Base-by-base conservation (phyloP, 768 basidiomycete genomes). In the Stropharia rugosoannulata region DNA sequence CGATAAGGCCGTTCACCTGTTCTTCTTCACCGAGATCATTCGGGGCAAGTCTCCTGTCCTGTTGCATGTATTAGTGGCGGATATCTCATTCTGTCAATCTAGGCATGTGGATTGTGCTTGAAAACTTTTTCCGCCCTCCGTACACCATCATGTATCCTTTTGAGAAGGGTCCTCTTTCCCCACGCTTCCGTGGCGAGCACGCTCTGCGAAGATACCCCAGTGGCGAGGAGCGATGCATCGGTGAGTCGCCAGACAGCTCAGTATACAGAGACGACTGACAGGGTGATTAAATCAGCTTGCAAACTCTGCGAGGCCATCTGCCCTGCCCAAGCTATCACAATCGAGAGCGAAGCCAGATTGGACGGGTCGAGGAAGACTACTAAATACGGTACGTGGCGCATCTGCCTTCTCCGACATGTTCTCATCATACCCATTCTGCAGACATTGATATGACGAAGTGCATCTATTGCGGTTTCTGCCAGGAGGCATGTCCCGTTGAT, bases 391-490 rank as follows among this genome's bases (percentile, higher is more conserved):
- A 52, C 51, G 82, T 68, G 44, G 54, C 59, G 50, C 40, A 42
- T 46, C 38, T 47, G 45, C 55, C 51, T 41, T 47, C 54, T 51
- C 18, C 22, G 42, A 43, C 39, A 47, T 43, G 36, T 27, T 49
- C 48, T 60, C 39, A 38, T 39, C 27, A 35, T 19, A 54, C 45
- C 38, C 42, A 29, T 39, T 7, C 13, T 49, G 27, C 61, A 95
- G 93, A 98, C 75, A 95, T 98, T 65, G 97, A 99, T 72, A 99
- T 99, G 97, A 99, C 97, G 57, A 98, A 95, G 80, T 98, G 97
- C 75, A 99, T 99, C 67, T 99, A 99, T 79, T 99, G 97, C 73
- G 97, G 97, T 51, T 98, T 98, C 81, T 98, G 97, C 73, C 96
- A 98, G 74, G 97, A 98, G 75, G 97, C 97, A 29, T 99, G 97